Evolutionary conservation across 2,329 filamentous ascomycete genomes (phyloP), one percentile per base, ranked within the genome.

Genomic region (Colletotrichum truncatum): DNA sequence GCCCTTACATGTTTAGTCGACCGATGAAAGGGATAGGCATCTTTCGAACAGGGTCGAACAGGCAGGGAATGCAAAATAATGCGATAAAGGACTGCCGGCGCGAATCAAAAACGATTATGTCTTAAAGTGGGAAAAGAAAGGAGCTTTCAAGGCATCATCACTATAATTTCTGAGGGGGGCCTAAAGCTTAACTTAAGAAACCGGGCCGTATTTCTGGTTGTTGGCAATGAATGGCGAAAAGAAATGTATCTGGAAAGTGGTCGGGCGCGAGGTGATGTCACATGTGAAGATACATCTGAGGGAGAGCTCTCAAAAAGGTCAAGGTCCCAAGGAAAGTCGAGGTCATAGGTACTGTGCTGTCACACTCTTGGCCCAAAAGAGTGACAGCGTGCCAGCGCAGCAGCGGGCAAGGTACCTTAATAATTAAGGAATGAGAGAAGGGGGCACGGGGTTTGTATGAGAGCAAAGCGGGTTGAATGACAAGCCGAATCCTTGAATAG

Each of bases 1-100:
- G 34, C 67, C 79, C 83, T 75, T 71, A 86, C 84, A 82, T 78
- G 71, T 84, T 82, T 58, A 86, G 78, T 69, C 83, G 81, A 56
- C 84, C 84, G 30, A 86, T 75, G 67, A 87, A 85, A 8, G 84
- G 84, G 52, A 86, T 78, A 52, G 84, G 77, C 84, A 87, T 87
- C 54, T 62, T 75, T n/a, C n/a, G n/a, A n/a, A n/a, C n/a, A n/a
- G n/a, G n/a, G 36, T 45, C 26, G 67, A 48, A 62, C 25, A 32
- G 34, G 36, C 25, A 32, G 34, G 36, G 32, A 57, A 48, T 48
- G 28, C 41, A 30, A 46, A 26, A n/a, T 57, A 60, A 55, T 66
- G 28, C 39, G 32, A 52, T 23, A 23, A 25, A 28, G 49, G 23
- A 49, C 49, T 39, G 63, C 43, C 39, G 63, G 53, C 49, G 57